A percentile compares a stretch with the other conserved stretches of the same genome.
These are phyloP conservation scores for Daedaleopsis nitida DNA, from an alignment of 768 basidiomycete genomes.

Conservation along the genomic window DNA sequence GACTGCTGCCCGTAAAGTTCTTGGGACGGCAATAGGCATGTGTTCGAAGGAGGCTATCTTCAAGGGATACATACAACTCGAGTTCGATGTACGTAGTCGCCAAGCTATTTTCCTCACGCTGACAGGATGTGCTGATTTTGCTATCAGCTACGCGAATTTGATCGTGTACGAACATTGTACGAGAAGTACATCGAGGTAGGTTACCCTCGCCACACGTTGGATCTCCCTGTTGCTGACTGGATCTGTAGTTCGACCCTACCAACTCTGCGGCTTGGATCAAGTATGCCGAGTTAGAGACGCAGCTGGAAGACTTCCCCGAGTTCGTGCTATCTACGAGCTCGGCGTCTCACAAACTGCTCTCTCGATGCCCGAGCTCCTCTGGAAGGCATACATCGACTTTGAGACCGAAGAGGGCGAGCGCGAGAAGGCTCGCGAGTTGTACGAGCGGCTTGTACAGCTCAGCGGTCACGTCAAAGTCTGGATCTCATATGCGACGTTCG, in stretches of 20 bases:
- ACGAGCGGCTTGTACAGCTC: conserved; percentile 81
- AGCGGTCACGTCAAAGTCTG: conserved; percentile 97
- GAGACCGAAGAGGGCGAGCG: conserved; percentile 94
- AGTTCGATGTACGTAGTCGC: conserved; percentile 68
- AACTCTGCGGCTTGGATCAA: conserved; percentile 96
- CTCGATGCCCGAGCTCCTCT: conserved; percentile 93
- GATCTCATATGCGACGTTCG: conserved; percentile 94
- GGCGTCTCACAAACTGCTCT: conserved; percentile 81
- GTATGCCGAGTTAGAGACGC: conserved; percentile 88
- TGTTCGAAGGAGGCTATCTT: conserved; percentile 95
- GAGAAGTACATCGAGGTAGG: conserved; percentile 90
- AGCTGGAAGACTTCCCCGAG: conserved; percentile 84
- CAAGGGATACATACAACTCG: conserved; percentile 94
- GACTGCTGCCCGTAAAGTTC: conserved; percentile 80
- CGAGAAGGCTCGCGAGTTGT: conserved; percentile 78
- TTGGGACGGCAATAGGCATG: conserved; percentile 92
- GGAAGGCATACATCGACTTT: conserved; percentile 97
- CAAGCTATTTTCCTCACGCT: neutral
- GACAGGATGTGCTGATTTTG: conserved; percentile 10
- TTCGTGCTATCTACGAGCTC: conserved; percentile 93
- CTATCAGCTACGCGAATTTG: conserved; percentile 86
- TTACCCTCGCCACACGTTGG: neutral
- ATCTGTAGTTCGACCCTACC: conserved; percentile 74
- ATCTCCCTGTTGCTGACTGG: neutral
- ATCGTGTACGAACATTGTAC: conserved; percentile 87